Percentiles rank a stretch among this genome's conserved stretches.
These are phyloP conservation scores for Bifiguratus adelaidae DNA, from an alignment of 192 early-diverging fungal species.

Conservation along the genomic window DNA sequence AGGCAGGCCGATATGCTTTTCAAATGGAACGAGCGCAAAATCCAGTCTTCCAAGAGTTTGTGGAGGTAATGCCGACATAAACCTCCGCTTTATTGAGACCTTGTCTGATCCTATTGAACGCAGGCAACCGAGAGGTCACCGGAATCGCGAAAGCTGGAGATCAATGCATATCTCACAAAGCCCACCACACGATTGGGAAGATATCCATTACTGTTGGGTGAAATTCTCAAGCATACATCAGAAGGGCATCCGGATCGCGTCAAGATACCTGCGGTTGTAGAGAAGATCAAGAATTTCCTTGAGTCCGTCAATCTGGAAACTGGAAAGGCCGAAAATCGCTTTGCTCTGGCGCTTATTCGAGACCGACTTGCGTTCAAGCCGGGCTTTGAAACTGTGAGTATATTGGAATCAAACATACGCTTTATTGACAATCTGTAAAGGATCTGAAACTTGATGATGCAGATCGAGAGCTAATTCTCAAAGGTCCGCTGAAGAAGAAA, in stretches of 20 bases:
- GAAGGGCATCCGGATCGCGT: constrained; percentile 68
- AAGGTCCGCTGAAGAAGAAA: constrained; percentile 58
- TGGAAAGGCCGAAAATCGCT: constrained; percentile 78
- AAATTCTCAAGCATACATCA: constrained; percentile 75
- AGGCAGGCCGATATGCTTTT: constrained; percentile 56
- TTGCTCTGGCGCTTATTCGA: constrained; percentile 69
- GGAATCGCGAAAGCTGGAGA: constrained; percentile 68
- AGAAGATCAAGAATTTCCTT: constrained; percentile 63
- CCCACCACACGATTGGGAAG: constrained; percentile 79
- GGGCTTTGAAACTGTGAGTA: constrained; percentile 5
- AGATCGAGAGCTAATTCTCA: constrained; percentile 59
- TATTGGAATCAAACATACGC: constrained; percentile 8
- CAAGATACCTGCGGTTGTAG: constrained; percentile 61
- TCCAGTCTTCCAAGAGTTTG: constrained; percentile 54
- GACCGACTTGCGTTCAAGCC: constrained; percentile 51
- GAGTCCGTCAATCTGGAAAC: constrained; percentile 76
- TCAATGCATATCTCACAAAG: constrained; percentile 79
- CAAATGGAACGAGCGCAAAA: constrained; percentile 65
- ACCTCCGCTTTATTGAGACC: too few species aligned
- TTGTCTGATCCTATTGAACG: not conserved
- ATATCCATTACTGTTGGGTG: constrained; percentile 77
- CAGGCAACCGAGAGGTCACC: constrained; percentile 63
- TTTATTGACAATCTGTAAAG: constrained; percentile 27
- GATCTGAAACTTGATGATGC: constrained; percentile 64
- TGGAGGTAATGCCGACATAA: too few species aligned